A percentile compares a stretch with the other conserved stretches of the same genome.
These are phyloP conservation scores for Mycena vulgaris DNA, from an alignment of 768 basidiomycete species.

Conservation along the genomic window DNA sequence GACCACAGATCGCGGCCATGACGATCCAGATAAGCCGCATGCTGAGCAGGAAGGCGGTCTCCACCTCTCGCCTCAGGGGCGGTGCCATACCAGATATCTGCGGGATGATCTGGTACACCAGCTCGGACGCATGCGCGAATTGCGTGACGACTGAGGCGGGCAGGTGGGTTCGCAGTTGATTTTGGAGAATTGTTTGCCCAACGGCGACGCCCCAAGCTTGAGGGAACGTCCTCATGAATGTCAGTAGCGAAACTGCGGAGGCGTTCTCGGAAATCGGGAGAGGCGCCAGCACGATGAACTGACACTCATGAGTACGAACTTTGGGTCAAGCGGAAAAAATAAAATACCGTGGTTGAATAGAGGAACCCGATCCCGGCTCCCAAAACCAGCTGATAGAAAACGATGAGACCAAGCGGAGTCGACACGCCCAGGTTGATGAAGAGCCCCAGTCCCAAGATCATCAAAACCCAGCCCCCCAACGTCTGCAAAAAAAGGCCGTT, in stretches of 20 bases:
- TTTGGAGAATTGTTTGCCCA: neutral
- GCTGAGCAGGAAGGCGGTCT: neutral
- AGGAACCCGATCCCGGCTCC: conserved; percentile 47
- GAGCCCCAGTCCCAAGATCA: conserved; percentile 53
- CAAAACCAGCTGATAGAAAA: conserved; percentile 46
- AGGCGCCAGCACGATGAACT: neutral
- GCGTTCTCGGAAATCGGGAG: neutral
- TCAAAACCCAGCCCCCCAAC: conserved; percentile 43
- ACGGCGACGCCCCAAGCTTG: conserved; percentile 12
- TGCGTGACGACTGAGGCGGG: neutral
- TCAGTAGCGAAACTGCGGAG: neutral
- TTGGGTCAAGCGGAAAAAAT: neutral
- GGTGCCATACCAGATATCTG: neutral
- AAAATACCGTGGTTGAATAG: conserved; percentile 36
- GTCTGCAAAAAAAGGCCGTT: conserved; percentile 4
- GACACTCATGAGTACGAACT: neutral
- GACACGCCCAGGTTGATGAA: conserved; percentile 47
- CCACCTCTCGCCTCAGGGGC: neutral
- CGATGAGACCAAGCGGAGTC: conserved; percentile 40
- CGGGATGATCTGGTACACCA: conserved; percentile 2
- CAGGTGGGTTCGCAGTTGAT: neutral
- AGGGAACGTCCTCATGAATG: neutral
- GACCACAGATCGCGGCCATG: neutral
- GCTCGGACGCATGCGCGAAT: neutral
- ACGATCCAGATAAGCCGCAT: neutral